phyloP scores from a whole-genome alignment of 31 red algal genomes.

The Bonnemaisonia californica region DNA sequence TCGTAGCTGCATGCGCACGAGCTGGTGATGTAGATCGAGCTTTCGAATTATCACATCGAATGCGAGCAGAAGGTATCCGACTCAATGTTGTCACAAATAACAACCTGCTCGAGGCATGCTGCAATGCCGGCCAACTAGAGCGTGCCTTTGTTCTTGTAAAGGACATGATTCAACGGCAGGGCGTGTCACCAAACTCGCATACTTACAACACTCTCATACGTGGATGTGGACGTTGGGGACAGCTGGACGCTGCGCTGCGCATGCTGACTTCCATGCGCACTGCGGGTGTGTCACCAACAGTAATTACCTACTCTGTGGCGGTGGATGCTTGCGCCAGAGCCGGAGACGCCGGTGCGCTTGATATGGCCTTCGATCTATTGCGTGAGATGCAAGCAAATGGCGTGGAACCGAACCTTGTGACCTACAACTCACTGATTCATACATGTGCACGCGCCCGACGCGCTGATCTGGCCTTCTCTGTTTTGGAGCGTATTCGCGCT shows the following conservation, averaged over 20 bases:
- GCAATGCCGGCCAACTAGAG: conserved; percentile 62
- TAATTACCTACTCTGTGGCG: conserved; percentile 77
- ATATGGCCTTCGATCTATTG: conserved; percentile 56
- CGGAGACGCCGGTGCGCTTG: conserved; percentile 60
- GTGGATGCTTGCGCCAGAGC: conserved; percentile 69
- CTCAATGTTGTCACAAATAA: conserved; percentile 77
- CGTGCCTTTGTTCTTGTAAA: conserved; percentile 69
- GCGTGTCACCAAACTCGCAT: conserved; percentile 58
- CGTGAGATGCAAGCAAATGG: conserved; percentile 70
- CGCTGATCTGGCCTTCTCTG: conserved; percentile 40
- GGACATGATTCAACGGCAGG: conserved; percentile 70
- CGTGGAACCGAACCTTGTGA: conserved; percentile 82
- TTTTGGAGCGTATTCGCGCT: conserved; percentile 35
- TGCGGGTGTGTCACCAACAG: conserved; percentile 62
- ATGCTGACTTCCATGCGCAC: conserved; percentile 64
- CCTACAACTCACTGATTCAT: conserved; percentile 84
- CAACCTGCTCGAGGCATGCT: conserved; percentile 74
- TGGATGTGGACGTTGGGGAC: conserved; percentile 63
- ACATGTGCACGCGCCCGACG: conserved; percentile 44
- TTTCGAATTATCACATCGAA: conserved; percentile 47
- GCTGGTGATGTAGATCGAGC: conserved; percentile 68
- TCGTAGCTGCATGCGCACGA: conserved; percentile 66
- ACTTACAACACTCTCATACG: conserved; percentile 74
- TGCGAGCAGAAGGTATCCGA: conserved; percentile 51
- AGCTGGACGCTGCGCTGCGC: conserved; percentile 65